Evolutionary conservation across 2,329 filamentous ascomycete genomes (phyloP).

Genomic region (Sporothrix globosa): DNA sequence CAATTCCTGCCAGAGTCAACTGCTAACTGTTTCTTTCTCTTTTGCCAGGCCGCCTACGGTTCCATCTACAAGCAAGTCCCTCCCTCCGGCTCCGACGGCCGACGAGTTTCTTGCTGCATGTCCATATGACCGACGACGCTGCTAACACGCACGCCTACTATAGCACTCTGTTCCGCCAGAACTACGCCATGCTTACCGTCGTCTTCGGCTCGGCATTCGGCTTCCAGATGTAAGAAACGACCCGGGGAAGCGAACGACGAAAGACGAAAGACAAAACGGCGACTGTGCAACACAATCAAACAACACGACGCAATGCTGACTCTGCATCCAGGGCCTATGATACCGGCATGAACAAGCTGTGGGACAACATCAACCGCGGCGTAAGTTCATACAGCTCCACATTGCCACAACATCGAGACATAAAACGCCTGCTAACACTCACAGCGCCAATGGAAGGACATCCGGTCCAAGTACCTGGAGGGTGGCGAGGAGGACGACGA

Average conservation of each 20-base stretch:
- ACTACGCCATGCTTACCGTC: constrained; percentile 81
- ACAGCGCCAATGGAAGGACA: constrained; percentile 99
- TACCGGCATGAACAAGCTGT: constrained; percentile 77
- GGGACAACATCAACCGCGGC: constrained; percentile 89
- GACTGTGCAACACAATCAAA: background rate
- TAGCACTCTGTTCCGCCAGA: constrained; percentile 83
- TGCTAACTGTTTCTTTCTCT: constrained; percentile 44
- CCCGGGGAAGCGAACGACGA: background rate
- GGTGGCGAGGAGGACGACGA: constrained; percentile 70
- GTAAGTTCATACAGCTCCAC: constrained; percentile 58
- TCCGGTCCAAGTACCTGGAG: constrained; percentile 85
- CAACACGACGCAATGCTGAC: constrained; percentile 22
- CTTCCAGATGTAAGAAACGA: constrained; percentile 79
- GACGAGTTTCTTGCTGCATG: background rate
- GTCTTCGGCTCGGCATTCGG: constrained; percentile 88
- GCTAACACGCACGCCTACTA: constrained; percentile 32
- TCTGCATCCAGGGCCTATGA: constrained; percentile 73
- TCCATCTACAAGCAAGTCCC: constrained; percentile 63
- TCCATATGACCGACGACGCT: background rate
- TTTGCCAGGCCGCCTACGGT: constrained; percentile 45
- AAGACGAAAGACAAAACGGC: too few relatives aligned
- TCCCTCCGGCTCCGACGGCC: constrained; percentile 21
- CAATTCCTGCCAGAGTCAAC: background rate
- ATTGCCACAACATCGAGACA: background rate
- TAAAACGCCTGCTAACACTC: constrained; percentile 22